Conservation (phyloP, 2,329 filamentous ascomycete genomes). For the Trichoderma lentiforme region DNA sequence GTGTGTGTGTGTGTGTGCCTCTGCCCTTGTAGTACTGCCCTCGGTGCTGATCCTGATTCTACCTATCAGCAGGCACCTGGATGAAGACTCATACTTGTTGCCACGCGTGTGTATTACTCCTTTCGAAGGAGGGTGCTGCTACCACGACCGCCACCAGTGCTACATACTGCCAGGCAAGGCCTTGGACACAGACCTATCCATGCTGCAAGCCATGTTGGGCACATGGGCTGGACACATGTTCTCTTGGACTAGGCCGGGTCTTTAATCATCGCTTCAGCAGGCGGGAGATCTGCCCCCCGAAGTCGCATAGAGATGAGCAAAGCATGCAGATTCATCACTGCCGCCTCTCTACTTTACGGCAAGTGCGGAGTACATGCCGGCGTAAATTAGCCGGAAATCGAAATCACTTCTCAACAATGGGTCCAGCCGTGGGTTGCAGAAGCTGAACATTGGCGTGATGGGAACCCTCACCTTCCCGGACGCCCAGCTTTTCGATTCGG, state of each 20-base stretch:
- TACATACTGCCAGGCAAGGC: neutral
- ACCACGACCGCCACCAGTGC: neutral
- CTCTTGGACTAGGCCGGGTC: constrained; percentile 7
- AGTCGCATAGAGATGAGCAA: constrained; percentile 4
- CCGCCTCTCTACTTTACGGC: neutral
- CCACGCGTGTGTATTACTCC: neutral
- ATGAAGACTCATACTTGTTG: neutral
- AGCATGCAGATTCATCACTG: constrained; percentile 8
- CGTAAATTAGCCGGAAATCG: constrained; percentile 14
- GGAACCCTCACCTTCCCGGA: neutral
- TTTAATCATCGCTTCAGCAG: constrained; percentile 16
- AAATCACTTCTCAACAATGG: neutral
- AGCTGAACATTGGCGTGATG: constrained; percentile 4
- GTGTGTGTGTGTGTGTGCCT: neutral
- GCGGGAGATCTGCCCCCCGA: constrained; percentile 14
- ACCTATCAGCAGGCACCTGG: neutral
- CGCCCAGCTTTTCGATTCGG: neutral
- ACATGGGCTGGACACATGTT: constrained; percentile 12
- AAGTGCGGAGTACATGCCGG: constrained; percentile 7
- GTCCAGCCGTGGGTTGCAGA: neutral
- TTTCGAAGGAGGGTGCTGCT: neutral
- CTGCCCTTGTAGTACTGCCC: neutral
- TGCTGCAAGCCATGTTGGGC: constrained; percentile 1
- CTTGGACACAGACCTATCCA: neutral
- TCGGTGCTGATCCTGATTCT: neutral